These are phyloP conservation scores for Rhizopus delemar DNA, from an alignment of 371 early-diverging fungal genomes.

Conservation along the genomic window DNA sequence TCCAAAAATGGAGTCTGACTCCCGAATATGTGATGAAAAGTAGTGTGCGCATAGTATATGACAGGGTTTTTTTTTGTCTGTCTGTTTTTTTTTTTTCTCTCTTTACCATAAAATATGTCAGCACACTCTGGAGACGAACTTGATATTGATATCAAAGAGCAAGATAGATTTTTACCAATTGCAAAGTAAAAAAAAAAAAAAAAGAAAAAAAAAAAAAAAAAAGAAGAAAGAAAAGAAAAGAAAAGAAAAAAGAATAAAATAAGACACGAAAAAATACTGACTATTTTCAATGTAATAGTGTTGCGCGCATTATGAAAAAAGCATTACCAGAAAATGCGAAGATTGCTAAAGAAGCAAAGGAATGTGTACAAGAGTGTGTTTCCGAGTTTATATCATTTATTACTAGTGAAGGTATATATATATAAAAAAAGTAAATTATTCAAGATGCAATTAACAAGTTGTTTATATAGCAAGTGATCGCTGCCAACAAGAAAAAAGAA, in stretches of 20 bases:
- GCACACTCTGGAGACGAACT: slow-evolving; percentile 63
- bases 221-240: background rate
- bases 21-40: no score
- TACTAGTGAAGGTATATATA: slow-evolving; percentile 94
- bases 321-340: slow-evolving; percentile 98
- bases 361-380: slow-evolving; percentile 98
- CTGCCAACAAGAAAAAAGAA: slow-evolving; percentile 95
- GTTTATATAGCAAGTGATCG: slow-evolving; percentile 82
- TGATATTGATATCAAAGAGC: slow-evolving; percentile 81
- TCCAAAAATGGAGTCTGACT: no score
- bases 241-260: background rate
- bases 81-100: slow-evolving; percentile 7
- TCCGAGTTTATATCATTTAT: slow-evolving; percentile 99
- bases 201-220: slow-evolving; percentile 3
- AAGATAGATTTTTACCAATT: slow-evolving; percentile 96
- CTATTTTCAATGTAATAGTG: slow-evolving; percentile 67
- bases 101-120: slow-evolving; percentile 20
- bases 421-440: background rate
- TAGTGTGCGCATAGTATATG: background rate
- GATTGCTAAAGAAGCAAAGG: slow-evolving; percentile 99
- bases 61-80: slow-evolving; percentile 1
- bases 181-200: slow-evolving; percentile 52
- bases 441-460: slow-evolving; percentile 10
- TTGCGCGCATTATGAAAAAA: slow-evolving; percentile 98
- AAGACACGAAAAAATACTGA: background rate